Evolutionary conservation across 331 rosid genomes (phyloP), one percentile per base, ranked within the genome.

Genomic region (Phaseolus coccineus): DNA sequence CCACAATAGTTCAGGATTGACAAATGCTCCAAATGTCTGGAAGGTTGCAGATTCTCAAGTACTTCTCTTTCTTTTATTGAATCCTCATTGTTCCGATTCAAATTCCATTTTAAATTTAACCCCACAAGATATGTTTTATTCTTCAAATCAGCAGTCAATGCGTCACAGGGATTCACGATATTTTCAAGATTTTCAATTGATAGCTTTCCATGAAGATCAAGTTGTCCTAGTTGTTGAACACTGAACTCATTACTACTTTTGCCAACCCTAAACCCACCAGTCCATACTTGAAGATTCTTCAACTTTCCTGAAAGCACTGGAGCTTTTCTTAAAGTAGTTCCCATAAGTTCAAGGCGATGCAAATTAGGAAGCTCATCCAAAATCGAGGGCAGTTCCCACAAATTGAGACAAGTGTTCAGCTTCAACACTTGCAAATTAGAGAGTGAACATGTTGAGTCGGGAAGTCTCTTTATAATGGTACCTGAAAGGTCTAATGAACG

Each of bases 391-490:
- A 62, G 12, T 44, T 62, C 22, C 44, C 13, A 4, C 42, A 61
- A 14, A 30, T 30, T 1, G 7, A 15, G 4, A 27, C 39, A 58
- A 12, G 1, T 4, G 2, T 15, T 5, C 42, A 61, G 22, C 22
- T 19, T 30, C 15, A 61, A n/a, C 13, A 30, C 30, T 61, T 30
- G 40, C 11, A 30, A 30, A 8, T 61, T 30, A 14, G 5, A 61
- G 11, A 30, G 42, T 0, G 2, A 30, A 61, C 22, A 30, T 13
- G 3, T 61, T 5, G 33, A 3, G 0, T 56, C 63, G 1, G 63
- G 63, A 0, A 56, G 1, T 0, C 24, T 9, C 0, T 9, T 8
- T 22, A 56, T 56, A 0, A 0, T 0, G 0, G 33, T 24, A 0
- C 1, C 0, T 0, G 63, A 56, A 5, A 56, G 33, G 13, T 56